A percentile compares a stretch with the other conserved stretches of the same genome.
These are phyloP conservation scores for Pestalotiopsis sp. DNA, from an alignment of 2,329 filamentous ascomycete species.

Conservation along the genomic window DNA sequence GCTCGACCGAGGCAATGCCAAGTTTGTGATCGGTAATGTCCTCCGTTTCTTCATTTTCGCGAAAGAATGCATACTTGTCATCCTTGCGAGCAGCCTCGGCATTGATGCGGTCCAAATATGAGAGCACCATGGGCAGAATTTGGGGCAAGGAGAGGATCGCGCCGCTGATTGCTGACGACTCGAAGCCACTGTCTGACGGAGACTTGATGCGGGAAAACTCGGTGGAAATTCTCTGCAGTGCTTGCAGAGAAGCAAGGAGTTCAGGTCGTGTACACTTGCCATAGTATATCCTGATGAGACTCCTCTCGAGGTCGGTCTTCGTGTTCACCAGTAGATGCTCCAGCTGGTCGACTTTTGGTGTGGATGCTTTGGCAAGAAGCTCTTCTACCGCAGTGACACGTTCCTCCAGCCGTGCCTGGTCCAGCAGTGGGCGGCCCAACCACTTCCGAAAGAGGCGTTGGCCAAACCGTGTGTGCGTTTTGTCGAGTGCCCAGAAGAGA, in stretches of 20 bases:
- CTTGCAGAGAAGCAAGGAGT: constrained; percentile 81
- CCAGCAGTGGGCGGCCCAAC: constrained; percentile 88
- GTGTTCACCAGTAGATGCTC: constrained; percentile 71
- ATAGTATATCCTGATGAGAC: constrained; percentile 94
- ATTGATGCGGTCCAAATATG: constrained; percentile 84
- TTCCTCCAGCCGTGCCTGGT: constrained; percentile 73
- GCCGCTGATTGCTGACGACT: constrained; percentile 67
- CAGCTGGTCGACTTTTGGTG: constrained; percentile 71
- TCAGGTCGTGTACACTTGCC: constrained; percentile 92
- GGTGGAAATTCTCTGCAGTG: constrained; percentile 77
- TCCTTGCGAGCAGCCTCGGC: constrained; percentile 78
- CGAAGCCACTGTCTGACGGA: constrained; percentile 71
- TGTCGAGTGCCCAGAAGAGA: constrained; percentile 93
- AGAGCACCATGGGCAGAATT: constrained; percentile 73
- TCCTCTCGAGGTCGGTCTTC: constrained; percentile 86
- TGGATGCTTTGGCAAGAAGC: constrained; percentile 70
- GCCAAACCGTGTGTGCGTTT: constrained; percentile 87
- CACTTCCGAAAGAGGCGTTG: constrained; percentile 88
- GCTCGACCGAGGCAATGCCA: constrained; percentile 88
- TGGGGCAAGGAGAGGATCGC: constrained; percentile 76
- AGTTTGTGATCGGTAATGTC: constrained; percentile 87
- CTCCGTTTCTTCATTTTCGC: constrained; percentile 84
- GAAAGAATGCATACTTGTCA: constrained; percentile 94
- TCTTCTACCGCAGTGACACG: constrained; percentile 86
- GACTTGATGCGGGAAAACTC: constrained; percentile 73